A percentile compares a stretch with the other conserved stretches of the same genome.
Conservation (phyloP, 176 grass and related monocot genomes). For the Lolium perenne region DNA sequence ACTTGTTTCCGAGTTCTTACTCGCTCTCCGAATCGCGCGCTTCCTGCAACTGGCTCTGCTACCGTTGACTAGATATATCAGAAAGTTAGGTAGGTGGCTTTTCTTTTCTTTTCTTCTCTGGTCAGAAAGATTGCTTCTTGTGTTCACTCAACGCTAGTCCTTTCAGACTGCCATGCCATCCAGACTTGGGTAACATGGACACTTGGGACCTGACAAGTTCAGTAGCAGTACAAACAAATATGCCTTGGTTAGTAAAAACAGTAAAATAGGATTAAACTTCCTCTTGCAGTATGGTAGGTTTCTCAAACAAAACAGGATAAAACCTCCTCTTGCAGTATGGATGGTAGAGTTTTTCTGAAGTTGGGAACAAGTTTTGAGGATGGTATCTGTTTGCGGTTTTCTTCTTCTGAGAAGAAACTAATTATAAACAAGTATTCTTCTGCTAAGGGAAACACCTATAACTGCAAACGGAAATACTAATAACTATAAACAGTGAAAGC, state of each 20-base stretch:
- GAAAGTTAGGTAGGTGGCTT: not conserved
- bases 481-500: not conserved
- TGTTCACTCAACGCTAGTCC: not conserved
- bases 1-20: not conserved
- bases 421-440: no score
- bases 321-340: constrained; percentile 1
- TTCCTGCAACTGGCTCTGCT: constrained; percentile 20
- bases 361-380: constrained; percentile 20
- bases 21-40: not conserved
- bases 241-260: not conserved
- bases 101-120: not conserved
- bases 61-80: constrained; percentile 35
- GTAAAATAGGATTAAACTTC: not conserved
- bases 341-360: not conserved
- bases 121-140: not conserved
- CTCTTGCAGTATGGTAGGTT: constrained; percentile 16
- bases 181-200: constrained; percentile 48
- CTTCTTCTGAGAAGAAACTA: not conserved
- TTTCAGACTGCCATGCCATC: constrained; percentile 31
- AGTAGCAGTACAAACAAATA: not conserved
- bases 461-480: not conserved
- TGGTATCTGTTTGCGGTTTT: not conserved
- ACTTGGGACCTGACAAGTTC: constrained; percentile 23
- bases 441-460: not conserved
- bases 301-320: not conserved